Evolutionary conservation across 495 filamentous ascomycete species (phyloP), one percentile per base, ranked within the genome.

Genomic region (Aspergillus affinis): DNA sequence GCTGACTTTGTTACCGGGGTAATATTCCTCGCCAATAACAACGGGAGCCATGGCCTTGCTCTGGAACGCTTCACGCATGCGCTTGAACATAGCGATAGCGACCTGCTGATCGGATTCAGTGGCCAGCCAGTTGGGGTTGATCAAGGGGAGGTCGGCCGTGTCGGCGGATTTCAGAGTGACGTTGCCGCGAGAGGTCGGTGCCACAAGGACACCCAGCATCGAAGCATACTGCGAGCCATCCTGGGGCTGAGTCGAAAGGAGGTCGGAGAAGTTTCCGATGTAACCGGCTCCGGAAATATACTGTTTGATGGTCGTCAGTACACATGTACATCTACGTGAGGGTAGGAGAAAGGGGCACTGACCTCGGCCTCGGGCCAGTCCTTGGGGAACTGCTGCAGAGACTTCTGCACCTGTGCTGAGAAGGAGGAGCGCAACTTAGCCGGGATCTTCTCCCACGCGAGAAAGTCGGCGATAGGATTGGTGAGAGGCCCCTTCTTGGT

Each of bases 81-180:
- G 50, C 26, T 29, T 52, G 13, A 26, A 32, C 21, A 23, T 26
- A 6, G 50, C 50, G 1, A 52, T 29, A 6, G 26, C 26, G 20
- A 52, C 3, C 15, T 52, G 9, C 10, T 27, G 50, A 18, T 52
- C 50, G 4, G 50, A 9, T 8, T 23, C 20, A 2, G 19, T 23
- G 23, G 50, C 17, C 23, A 52, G 17, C 50, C 50, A 52, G 50
- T 52, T 52, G 7, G 50, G 50, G 15, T 52, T 52, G 50, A 52
- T 32, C 21, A 26, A 7, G 17, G 50, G 50, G 9, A 29, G 50
- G 15, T 26, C 23, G 0, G 20, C 5, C 2, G 26, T 29, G 23
- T 29, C 26, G 19, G 20, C 7, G 1, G 20, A 26, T n/a, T n/a
- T 12, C 7, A 52, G 9, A 4, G 21, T 52, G 50, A 52, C 50